phyloP scores from a whole-genome alignment of 177 flowering plant species.

The Vitis hybrid region DNA sequence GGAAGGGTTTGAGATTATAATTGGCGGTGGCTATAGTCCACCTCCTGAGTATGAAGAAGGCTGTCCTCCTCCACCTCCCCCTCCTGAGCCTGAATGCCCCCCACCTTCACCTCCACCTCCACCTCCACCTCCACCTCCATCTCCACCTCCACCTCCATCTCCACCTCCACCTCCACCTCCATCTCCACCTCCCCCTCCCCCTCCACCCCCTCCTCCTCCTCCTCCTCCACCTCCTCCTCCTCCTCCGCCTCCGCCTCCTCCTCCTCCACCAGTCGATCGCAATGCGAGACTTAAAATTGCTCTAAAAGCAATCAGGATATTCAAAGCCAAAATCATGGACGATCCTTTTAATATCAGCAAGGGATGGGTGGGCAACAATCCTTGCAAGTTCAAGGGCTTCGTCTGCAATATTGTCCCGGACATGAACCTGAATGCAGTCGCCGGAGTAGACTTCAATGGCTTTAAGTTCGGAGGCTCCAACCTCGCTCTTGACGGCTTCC shows the following conservation, averaged over 20 bases:
- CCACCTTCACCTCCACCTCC: conserved; percentile 13
- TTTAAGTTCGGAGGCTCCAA: conserved; percentile 9
- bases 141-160: conserved; percentile 17
- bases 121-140: conserved; percentile 16
- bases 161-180: conserved; percentile 7
- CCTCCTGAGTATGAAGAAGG: conserved; percentile 7
- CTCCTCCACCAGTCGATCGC: background rate
- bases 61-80: conserved; percentile 24
- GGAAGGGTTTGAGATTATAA: conserved; percentile 35
- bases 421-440: conserved; percentile 2
- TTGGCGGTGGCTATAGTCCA: conserved; percentile 36
- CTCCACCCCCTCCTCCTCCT: background rate
- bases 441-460: conserved; percentile 30
- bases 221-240: background rate
- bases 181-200: background rate
- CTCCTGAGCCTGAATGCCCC: background rate
- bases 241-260: background rate
- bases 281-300: background rate
- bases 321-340: background rate
- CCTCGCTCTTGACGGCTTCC: conserved; percentile 15
- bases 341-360: conserved; percentile 12
- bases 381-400: conserved; percentile 32
- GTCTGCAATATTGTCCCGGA: conserved; percentile 14
- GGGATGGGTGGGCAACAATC: conserved; percentile 19
- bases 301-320: conserved; percentile 9